phyloP scores from a whole-genome alignment of 2,329 filamentous ascomycete species.

The Simplicillium aogashimaense region DNA sequence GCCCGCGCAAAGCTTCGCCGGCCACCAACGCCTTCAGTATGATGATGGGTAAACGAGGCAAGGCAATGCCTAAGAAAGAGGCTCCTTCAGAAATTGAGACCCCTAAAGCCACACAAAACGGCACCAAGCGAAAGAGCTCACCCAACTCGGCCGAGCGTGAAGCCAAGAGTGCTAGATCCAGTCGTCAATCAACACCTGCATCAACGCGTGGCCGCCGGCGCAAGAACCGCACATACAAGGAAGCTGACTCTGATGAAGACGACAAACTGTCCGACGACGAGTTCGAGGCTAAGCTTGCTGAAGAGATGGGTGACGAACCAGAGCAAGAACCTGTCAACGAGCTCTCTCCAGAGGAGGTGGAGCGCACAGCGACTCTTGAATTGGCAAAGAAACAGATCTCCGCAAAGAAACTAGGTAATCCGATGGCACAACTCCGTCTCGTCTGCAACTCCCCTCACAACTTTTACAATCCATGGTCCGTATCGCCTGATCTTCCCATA shows the following conservation, averaged over 20 bases:
- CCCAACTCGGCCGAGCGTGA: conserved; percentile 21
- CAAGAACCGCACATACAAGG: conserved; percentile 36
- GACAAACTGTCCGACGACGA: conserved; percentile 67
- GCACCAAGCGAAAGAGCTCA: conserved; percentile 21
- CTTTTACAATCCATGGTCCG: conserved; percentile 85
- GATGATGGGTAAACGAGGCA: conserved; percentile 38
- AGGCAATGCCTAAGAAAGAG: conserved; percentile 14
- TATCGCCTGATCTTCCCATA: conserved; percentile 44
- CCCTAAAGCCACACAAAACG: conserved; percentile 11
- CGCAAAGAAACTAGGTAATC: conserved; percentile 86
- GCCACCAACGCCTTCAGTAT: conserved; percentile 38
- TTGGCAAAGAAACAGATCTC: conserved; percentile 81
- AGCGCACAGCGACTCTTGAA: conserved; percentile 58
- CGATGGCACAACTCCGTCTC: conserved; percentile 80
- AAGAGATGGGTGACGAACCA: conserved; percentile 39
- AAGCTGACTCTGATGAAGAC: conserved; percentile 50
- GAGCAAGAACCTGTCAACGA: conserved; percentile 18
- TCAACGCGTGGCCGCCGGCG: conserved; percentile 41
- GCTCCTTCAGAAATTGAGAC: conserved; percentile 6
- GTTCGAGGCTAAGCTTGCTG: conserved; percentile 70
- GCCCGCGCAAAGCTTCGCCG: conserved; percentile 15
- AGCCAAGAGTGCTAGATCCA: conserved; percentile 66
- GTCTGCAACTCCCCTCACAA: conserved; percentile 93
- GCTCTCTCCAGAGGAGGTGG: conserved; percentile 47
- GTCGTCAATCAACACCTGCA: conserved; percentile 63